Evolutionary conservation across 306 rosid genomes (phyloP).

Genomic region (Cicer pinnatifidum): DNA sequence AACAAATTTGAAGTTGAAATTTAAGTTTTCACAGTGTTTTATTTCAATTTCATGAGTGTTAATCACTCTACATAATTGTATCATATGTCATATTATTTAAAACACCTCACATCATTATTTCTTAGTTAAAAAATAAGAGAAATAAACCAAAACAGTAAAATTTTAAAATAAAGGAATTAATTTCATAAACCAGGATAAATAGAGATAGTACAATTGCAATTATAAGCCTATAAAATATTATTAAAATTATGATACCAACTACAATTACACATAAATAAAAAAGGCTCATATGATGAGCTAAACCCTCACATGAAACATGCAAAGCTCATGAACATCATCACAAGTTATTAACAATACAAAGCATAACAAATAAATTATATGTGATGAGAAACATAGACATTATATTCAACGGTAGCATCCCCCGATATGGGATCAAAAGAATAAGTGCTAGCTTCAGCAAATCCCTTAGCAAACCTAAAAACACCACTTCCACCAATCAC

Average conservation of each 20-base stretch:
- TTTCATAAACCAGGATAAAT: too few relatives aligned
- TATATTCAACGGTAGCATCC: conserved; percentile 61
- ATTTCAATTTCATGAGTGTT: too few relatives aligned
- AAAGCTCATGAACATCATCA: background rate
- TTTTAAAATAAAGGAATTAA: too few relatives aligned
- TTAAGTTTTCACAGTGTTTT: too few relatives aligned
- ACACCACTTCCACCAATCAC: conserved; percentile 77
- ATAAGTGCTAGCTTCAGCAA: conserved; percentile 53
- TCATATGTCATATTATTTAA: too few relatives aligned
- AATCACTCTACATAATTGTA: too few relatives aligned
- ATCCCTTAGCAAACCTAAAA: conserved; percentile 70
- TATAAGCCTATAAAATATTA: background rate
- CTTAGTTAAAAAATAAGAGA: too few relatives aligned
- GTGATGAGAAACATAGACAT: conserved; percentile 48
- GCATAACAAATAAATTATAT: background rate
- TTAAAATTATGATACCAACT: background rate
- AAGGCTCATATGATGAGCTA: background rate
- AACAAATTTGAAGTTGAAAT: too few relatives aligned
- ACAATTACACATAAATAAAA: background rate
- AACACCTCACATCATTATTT: too few relatives aligned
- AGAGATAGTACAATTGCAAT: too few relatives aligned
- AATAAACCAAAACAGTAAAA: too few relatives aligned
- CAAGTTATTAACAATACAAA: background rate
- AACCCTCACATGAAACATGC: background rate
- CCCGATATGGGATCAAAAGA: conserved; percentile 23